Conservation (phyloP, 2,329 filamentous ascomycete species). For the Hansfordia pulvinata region DNA sequence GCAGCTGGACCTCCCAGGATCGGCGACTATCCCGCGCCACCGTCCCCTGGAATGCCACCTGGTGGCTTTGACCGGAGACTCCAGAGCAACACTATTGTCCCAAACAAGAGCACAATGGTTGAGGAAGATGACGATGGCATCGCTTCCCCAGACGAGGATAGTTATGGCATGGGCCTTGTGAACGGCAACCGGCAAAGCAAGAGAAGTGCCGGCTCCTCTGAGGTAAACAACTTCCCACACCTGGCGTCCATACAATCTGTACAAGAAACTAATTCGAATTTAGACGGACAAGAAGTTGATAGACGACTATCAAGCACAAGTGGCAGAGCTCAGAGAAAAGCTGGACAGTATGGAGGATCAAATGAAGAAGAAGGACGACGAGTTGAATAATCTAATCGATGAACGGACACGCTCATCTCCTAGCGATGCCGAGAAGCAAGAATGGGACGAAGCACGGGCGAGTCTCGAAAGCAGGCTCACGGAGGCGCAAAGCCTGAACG, state of each 20-base stretch:
- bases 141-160: slow-evolving; percentile 43
- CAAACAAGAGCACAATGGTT: slow-evolving; percentile 94
- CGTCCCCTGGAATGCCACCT: slow-evolving; percentile 42
- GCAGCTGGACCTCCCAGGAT: slow-evolving; percentile 18
- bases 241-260: too few species aligned
- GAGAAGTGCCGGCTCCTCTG: slow-evolving; percentile 22
- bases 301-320: slow-evolving; percentile 67
- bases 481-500: slow-evolving; percentile 64
- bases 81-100: slow-evolving; percentile 90
- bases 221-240: slow-evolving; percentile 22
- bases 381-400: slow-evolving; percentile 46
- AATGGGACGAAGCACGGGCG: slow-evolving; percentile 52
- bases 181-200: slow-evolving; percentile 20
- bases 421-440: slow-evolving; percentile 50
- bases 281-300: slow-evolving; percentile 58
- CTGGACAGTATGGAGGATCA: slow-evolving; percentile 57
- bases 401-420: slow-evolving; percentile 40
- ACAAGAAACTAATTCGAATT: too few species aligned
- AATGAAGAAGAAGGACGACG: slow-evolving; percentile 58
- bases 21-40: slow-evolving; percentile 37
- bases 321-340: slow-evolving; percentile 62
- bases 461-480: slow-evolving; percentile 61
- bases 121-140: slow-evolving; percentile 77
- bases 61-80: slow-evolving; percentile 67
- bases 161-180: slow-evolving; percentile 50